Evolutionary conservation across 2,329 filamentous ascomycete genomes (phyloP), one percentile per base, ranked within the genome.

Genomic region (Diplocarpon mali): DNA sequence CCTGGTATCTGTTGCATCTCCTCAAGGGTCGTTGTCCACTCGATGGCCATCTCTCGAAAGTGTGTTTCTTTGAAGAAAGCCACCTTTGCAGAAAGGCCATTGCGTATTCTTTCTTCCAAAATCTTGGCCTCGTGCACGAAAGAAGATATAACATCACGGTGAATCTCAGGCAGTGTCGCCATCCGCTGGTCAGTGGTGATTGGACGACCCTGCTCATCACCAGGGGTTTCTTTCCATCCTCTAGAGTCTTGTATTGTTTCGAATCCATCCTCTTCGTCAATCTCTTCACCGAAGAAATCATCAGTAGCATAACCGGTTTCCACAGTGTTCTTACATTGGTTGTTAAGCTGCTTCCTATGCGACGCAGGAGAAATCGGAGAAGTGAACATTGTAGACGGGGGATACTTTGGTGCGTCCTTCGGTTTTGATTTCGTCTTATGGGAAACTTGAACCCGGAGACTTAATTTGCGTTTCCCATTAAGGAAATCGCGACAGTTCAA

Each of bases 11-110:
- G 62, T 28, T 64, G 66, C 77, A 92, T 83, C 46, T 77, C 67
- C 13, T 75, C 71, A 9, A 76, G 56, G 8, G 69, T 76, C 7
- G 67, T 69, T 1, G 83, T 84, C 69, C 83, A 83, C 29, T 69
- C 64, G 40, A 87, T 76, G 11, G 76, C 80, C 82, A 92, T 89
- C 53, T 82, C 74, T 30, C 80, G 76, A 40, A 88, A 71, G 12
- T 85, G 71, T 16, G 69, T 70, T 48, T 87, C 80, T 0, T 77
- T 79, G 59, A 92, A 92, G 0, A 81, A 67, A 2, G 71, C 70
- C 3, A 73, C 70, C 16, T 69, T 67, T 28, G 83, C 63, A 4
- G 69, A 67, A 40, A 75, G 75, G 17, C 68, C 67, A 50, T 77
- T 75, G 54, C 81, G 73, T 17, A 89, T 67, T 1, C 70, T 66